Base-by-base conservation (phyloP, 352 stramenopile species). In the Phytophthora meadii region DNA sequence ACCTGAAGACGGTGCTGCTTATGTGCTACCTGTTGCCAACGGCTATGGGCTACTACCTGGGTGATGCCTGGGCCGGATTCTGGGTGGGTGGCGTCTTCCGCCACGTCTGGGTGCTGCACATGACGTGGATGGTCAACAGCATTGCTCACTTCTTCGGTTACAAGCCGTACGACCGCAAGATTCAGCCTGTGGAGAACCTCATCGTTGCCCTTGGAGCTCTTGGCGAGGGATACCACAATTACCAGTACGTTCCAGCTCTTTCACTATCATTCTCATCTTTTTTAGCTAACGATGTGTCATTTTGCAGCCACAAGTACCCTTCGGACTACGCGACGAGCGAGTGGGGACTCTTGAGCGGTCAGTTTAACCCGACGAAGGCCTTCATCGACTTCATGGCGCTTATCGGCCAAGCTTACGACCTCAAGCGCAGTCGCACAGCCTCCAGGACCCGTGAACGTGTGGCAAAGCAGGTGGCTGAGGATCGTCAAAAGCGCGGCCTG, bases 121-220 rank as follows among this genome's bases (percentile, higher is more conserved):
- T 95, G 81, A 99, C 98, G 15, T 99, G 97, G 97, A 92, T 98
- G 53, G 97, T 99, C 54, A 99, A 99, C 88, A 98, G 89, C 36
- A 95, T 98, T 6, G 97, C 98, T 15, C 98, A 99, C 82, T 97
- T 99, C 70, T 99, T 97, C 55, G 98, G 98, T 41, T 98, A 99
- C 85, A 98, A 99, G 74, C 97, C 97, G 12, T 99, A 99, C 77
- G 97, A 99, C 81, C 79, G 89, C 53, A 88, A 98, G 58, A 98
- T 95, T 24, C 95, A 93, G 37, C 92, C 97, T 8, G 88, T 97
- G 5, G 97, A 99, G 79, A 99, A 99, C 81, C 87, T 98, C 10
- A 92, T 98, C 61, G 97, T 99, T 34, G 96, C 88, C 25, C 93
- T 99, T 56, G 95, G 92, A 42, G 94, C 97, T 45, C 92, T 99